A percentile compares a stretch with the other conserved stretches of the same genome.
Conservation (phyloP, 2,329 filamentous ascomycete species). For the Exophiala spinifera region DNA sequence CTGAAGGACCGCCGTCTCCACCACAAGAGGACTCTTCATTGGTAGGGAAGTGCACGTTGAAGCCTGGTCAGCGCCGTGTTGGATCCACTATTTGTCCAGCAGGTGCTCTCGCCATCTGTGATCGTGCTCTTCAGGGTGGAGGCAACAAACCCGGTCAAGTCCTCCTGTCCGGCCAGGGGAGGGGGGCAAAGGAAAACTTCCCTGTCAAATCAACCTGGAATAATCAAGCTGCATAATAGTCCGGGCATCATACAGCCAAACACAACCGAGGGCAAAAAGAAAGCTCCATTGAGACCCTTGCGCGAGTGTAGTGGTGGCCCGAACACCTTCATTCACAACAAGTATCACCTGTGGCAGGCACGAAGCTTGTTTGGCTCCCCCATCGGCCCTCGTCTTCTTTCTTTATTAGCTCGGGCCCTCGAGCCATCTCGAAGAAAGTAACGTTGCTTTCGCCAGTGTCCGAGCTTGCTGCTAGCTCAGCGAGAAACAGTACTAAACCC, state of each 20-base stretch:
- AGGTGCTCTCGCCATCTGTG: constrained; percentile 14
- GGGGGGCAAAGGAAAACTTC: constrained; percentile 6
- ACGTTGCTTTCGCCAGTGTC: constrained; percentile 18
- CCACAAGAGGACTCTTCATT: constrained; percentile 11
- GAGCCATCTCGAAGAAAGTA: constrained; percentile 24
- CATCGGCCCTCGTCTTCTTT: constrained; percentile 13
- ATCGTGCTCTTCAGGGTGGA: constrained; percentile 19
- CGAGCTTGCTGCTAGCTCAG: constrained; percentile 21
- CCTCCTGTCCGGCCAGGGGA: constrained; percentile 4
- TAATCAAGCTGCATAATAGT: constrained; percentile 5
- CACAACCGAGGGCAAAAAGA: constrained; percentile 7
- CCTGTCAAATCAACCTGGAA: constrained; percentile 17
- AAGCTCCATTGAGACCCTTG: constrained; percentile 15
- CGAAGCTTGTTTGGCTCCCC: constrained; percentile 10
- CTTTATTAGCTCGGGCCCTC: constrained; percentile 23
- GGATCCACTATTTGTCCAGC: constrained; percentile 16
- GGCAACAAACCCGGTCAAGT: constrained; percentile 12
- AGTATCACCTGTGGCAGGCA: constrained; percentile 4
- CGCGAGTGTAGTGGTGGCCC: constrained; percentile 10
- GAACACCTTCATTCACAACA: constrained; percentile 14
- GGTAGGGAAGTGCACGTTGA: constrained; percentile 6
- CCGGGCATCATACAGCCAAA: constrained; percentile 6
- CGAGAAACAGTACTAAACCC: constrained; percentile 21
- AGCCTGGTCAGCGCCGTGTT: constrained; percentile 7
- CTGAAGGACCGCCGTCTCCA: constrained; percentile 12